These are phyloP conservation scores for Schizophyllum amplum DNA, from an alignment of 1,284 basidiomycete genomes.

Conservation along the genomic window DNA sequence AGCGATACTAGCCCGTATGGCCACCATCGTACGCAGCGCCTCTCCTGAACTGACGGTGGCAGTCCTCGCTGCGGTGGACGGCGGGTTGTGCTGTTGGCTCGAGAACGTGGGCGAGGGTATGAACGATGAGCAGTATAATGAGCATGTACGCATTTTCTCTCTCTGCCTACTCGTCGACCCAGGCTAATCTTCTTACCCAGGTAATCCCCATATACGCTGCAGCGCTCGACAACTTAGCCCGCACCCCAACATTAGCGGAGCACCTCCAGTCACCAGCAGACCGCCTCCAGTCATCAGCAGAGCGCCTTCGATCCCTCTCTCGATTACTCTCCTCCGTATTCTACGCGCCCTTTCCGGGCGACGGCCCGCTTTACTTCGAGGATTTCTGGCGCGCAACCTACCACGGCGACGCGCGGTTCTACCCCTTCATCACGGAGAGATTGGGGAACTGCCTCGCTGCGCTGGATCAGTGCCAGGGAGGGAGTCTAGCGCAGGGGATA, in stretches of 20 bases:
- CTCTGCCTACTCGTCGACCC: neutral
- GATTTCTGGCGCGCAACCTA: neutral
- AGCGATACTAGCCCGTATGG: neutral
- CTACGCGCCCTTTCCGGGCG: neutral
- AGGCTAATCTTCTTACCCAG: neutral
- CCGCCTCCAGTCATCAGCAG: neutral
- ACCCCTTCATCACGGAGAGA: neutral
- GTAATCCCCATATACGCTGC: neutral
- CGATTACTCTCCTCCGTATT: neutral
- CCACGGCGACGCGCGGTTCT: neutral
- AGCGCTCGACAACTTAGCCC: neutral
- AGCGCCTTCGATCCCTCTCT: neutral
- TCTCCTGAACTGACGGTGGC: neutral
- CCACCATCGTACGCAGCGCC: neutral
- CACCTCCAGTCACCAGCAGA: neutral
- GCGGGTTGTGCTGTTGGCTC: neutral
- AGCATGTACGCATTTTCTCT: neutral
- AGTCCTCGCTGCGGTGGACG: neutral
- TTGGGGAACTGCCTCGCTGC: neutral
- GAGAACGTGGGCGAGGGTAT: neutral
- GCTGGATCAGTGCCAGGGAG: neutral
- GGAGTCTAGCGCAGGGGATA: neutral
- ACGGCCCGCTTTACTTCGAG: neutral
- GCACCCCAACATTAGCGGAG: neutral
- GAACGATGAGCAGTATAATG: neutral